These are phyloP conservation scores for Ophidiomyces ophidiicola DNA, from an alignment of 2,329 filamentous ascomycete genomes.

Conservation along the genomic window DNA sequence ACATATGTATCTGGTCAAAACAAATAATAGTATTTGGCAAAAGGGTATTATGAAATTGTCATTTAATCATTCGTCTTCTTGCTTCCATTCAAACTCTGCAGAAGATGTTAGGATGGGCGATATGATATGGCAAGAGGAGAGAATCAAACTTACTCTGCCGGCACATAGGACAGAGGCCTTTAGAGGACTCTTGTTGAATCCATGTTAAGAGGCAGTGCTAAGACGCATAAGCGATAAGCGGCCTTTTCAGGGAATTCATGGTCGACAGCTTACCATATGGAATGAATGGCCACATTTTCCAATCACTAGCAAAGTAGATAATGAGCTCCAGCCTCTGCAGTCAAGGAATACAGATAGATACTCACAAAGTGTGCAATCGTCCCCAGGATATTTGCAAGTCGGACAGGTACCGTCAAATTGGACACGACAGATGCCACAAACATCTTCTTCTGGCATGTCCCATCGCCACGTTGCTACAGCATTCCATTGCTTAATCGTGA, in stretches of 20 bases:
- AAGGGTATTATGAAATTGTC: constrained; percentile 6
- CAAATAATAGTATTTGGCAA: background rate
- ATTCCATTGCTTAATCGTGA: constrained; percentile 86
- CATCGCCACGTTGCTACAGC: constrained; percentile 94
- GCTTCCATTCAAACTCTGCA: constrained; percentile 44
- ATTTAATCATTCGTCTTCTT: constrained; percentile 21
- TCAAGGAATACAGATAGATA: constrained; percentile 15
- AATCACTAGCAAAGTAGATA: constrained; percentile 50
- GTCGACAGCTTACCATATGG: constrained; percentile 58
- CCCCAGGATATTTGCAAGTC: constrained; percentile 93
- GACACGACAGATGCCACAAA: constrained; percentile 96
- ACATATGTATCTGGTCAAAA: no score
- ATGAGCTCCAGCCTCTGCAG: background rate
- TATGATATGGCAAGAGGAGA: background rate
- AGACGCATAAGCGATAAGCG: constrained; percentile 9
- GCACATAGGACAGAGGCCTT: constrained; percentile 95
- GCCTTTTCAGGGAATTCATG: constrained; percentile 17
- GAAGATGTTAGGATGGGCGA: constrained; percentile 15
- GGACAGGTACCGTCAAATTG: constrained; percentile 97
- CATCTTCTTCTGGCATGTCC: constrained; percentile 94
- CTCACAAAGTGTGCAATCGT: constrained; percentile 84
- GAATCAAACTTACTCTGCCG: constrained; percentile 57
- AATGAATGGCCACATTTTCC: constrained; percentile 97
- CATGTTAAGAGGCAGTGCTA: constrained; percentile 93
- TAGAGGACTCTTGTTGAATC: constrained; percentile 89